Evolutionary conservation across 345 rosid genomes (phyloP), one percentile per base, ranked within the genome.

Genomic region (Erucastrum elatum): DNA sequence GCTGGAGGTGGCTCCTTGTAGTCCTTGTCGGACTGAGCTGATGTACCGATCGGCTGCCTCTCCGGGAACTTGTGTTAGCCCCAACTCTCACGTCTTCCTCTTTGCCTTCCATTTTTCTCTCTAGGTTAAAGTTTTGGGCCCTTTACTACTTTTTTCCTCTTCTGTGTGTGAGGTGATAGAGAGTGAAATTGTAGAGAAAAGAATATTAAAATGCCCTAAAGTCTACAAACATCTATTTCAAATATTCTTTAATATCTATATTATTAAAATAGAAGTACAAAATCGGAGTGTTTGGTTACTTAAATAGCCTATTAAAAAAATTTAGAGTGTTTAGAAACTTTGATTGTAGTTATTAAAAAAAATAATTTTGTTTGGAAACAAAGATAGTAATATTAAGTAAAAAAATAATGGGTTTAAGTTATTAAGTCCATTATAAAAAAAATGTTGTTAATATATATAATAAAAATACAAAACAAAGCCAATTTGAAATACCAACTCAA

Each of bases 1-100:
- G 84, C 86, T 21, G 86, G 86, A 0, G 86, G 86, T 66, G 85
- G 82, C 59, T 80, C 83, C 31, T 74, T 80, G 83, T 80, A 80
- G 76, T 80, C 83, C 63, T 80, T 80, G 39, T 80, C 78, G 0
- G 75, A 49, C 71, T 80, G 83, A 68, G 83, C 83, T 27, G 83
- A 74, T 55, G 83, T 80, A 2, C 83, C 83, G n/a, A 80, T 62
- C 0, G 83, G 83, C 29, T 80, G 83, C 4, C 83, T 80, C 80
- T 80, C 83, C 8, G 79, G 73, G 62, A 74, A 80, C 67, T 74
- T 21, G 21, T 80, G 75, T 56, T 80, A 15, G 83, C 83, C 29
- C 82, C 82, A 4, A 80, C 75, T 37, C 78, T 62, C n/a, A 80
- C 82, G 69, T 80, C 82, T 68, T 80, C 83, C 25, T 80, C 83